Evolutionary conservation across 495 filamentous ascomycete genomes (phyloP).

Genomic region (Trichoderma orchidacearum): DNA sequence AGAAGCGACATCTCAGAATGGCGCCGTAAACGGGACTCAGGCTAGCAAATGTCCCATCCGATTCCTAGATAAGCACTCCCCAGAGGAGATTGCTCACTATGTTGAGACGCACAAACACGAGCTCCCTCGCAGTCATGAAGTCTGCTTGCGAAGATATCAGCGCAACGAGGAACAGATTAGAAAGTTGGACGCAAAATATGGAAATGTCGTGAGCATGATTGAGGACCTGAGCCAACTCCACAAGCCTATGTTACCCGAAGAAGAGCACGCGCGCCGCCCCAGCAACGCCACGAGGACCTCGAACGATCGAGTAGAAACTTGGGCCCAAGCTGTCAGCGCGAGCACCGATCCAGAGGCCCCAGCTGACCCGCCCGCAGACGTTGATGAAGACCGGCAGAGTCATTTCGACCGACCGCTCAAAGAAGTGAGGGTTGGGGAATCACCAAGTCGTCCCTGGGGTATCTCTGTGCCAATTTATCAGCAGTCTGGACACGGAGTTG

Average conservation of each 20-base stretch:
- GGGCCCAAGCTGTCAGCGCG: slow-evolving; percentile 58
- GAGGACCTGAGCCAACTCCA: slow-evolving; percentile 72
- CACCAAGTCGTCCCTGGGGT: slow-evolving; percentile 82
- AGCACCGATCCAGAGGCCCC: slow-evolving; percentile 14
- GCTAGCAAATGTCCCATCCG: slow-evolving; percentile 72
- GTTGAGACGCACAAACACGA: slow-evolving; percentile 89
- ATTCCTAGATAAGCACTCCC: slow-evolving; percentile 75
- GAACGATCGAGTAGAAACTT: slow-evolving; percentile 57
- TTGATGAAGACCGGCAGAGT: slow-evolving; percentile 30
- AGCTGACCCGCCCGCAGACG: slow-evolving; percentile 23
- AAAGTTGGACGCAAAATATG: slow-evolving; percentile 83
- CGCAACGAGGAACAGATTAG: slow-evolving; percentile 67
- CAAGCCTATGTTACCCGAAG: slow-evolving; percentile 59
- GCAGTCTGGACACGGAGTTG: slow-evolving; percentile 10
- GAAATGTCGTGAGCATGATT: slow-evolving; percentile 80
- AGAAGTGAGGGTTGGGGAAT: slow-evolving; percentile 77
- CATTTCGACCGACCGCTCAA: slow-evolving; percentile 71
- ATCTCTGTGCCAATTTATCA: slow-evolving; percentile 57
- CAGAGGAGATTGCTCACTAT: slow-evolving; percentile 80
- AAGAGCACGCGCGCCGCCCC: slow-evolving; percentile 20
- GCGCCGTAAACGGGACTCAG: slow-evolving; percentile 29
- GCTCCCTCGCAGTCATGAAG: slow-evolving; percentile 76
- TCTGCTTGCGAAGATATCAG: slow-evolving; percentile 80
- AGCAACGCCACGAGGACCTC: slow-evolving; percentile 34
- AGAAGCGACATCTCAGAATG: slow-evolving; percentile 34